Percentiles rank a stretch among this genome's conserved stretches.
Evolutionary conservation across 768 basidiomycete species (phyloP).

Genomic region (Pleurotus djamor): DNA sequence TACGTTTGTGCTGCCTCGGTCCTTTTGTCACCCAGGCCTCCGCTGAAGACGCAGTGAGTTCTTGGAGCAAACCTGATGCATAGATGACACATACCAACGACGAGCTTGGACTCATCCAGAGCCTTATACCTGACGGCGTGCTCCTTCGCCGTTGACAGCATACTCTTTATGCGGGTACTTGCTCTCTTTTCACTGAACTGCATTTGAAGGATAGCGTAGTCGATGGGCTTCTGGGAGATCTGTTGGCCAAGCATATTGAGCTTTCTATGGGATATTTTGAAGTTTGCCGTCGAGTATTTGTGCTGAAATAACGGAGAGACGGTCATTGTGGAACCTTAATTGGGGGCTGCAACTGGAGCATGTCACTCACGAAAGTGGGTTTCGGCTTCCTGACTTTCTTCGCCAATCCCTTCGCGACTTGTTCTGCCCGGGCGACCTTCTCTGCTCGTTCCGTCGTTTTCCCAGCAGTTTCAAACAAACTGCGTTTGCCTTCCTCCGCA

Average conservation of each 20-base stretch:
- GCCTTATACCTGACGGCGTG: conserved; percentile 80
- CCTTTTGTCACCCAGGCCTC: conserved; percentile 96
- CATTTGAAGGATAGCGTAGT: conserved; percentile 96
- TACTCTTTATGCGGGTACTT: conserved; percentile 81
- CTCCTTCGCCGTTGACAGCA: conserved; percentile 83
- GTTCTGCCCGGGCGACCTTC: conserved; percentile 11
- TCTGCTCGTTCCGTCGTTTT: conserved; percentile 16
- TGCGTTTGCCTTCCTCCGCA: conserved; percentile 39
- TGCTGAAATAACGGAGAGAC: no score
- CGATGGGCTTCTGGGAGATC: conserved; percentile 88
- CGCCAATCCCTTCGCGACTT: neutral
- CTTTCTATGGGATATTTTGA: conserved; percentile 94
- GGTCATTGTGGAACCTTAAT: no score
- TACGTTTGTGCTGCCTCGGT: conserved; percentile 51
- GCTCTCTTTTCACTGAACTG: conserved; percentile 93
- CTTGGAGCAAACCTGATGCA: neutral
- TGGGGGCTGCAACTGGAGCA: no score
- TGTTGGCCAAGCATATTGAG: conserved; percentile 86
- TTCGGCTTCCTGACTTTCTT: conserved; percentile 2
- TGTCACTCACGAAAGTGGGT: neutral
- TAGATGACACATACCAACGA: conserved; percentile 66
- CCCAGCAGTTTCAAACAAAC: conserved; percentile 44
- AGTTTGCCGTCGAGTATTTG: conserved; percentile 89
- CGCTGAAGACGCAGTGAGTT: conserved; percentile 41
- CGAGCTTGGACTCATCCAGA: conserved; percentile 65